Evolutionary conservation across 495 filamentous ascomycete species (phyloP).

Genomic region (Penicillium bovifimosum): DNA sequence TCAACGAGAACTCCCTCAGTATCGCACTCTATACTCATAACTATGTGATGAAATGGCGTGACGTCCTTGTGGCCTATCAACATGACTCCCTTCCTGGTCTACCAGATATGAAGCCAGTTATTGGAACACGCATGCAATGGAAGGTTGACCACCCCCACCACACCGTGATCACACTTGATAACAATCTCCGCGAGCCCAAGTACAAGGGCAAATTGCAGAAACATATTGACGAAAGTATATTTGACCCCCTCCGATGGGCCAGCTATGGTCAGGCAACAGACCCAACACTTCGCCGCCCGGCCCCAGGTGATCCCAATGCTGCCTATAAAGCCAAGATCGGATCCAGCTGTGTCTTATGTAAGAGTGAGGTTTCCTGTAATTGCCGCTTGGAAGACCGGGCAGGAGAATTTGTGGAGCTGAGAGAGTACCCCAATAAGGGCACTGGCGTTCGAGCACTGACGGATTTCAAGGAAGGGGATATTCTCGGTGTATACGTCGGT

Average conservation of each 20-base stretch:
- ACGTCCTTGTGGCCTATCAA: neutral
- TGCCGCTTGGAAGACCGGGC: conserved; percentile 13
- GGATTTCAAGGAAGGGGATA: conserved; percentile 17
- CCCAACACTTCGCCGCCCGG: neutral
- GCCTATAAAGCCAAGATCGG: neutral
- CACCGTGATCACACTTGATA: neutral
- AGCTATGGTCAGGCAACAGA: neutral
- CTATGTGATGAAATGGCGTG: neutral
- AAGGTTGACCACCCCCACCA: conserved; percentile 4
- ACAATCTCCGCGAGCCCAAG: neutral
- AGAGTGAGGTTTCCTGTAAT: conserved; percentile 3
- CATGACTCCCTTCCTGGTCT: neutral
- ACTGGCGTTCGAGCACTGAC: conserved; percentile 31
- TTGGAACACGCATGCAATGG: neutral
- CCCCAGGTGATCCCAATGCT: neutral
- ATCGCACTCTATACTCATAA: conserved; percentile 26
- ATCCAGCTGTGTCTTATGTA: conserved; percentile 8
- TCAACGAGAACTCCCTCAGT: conserved; percentile 21
- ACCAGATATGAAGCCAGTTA: neutral
- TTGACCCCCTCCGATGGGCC: neutral
- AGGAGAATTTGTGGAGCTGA: conserved; percentile 29
- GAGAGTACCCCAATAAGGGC: conserved; percentile 26
- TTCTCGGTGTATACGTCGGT: conserved; percentile 32
- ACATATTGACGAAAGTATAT: neutral
- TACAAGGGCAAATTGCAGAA: neutral